Percentiles rank a stretch among this genome's conserved stretches.
These are phyloP conservation scores for Condylostoma magnum DNA, from an alignment of 169 alveolate species.

Conservation along the genomic window DNA sequence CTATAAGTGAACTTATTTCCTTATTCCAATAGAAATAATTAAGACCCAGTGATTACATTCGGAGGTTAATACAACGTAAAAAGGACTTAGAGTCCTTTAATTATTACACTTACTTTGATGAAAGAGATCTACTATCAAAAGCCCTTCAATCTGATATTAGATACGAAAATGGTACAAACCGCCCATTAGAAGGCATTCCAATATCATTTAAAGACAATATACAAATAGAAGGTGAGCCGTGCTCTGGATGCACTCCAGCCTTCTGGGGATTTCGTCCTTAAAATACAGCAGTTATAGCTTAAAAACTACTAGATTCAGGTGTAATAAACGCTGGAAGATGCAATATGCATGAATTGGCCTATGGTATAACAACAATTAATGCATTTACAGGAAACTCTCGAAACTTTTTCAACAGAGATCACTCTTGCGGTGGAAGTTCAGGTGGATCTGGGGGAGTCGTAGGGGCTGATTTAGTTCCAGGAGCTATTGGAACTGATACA, in stretches of 20 bases:
- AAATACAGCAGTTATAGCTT: not conserved
- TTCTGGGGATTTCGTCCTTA: not conserved
- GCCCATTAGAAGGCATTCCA: conserved; percentile 32
- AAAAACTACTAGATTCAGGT: not conserved
- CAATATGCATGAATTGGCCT: conserved; percentile 29
- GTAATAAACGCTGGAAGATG: conserved; percentile 10
- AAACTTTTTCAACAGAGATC: conserved; percentile 9
- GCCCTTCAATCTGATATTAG: not conserved
- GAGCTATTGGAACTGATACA: conserved; percentile 41
- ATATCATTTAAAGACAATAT: conserved; percentile 29
- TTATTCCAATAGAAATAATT: too few relatives aligned
- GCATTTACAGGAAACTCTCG: not conserved
- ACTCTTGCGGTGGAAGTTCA: conserved; percentile 30
- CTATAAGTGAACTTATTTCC: too few relatives aligned
- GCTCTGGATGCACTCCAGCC: conserved; percentile 27
- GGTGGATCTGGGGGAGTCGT: conserved; percentile 45
- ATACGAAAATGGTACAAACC: not conserved
- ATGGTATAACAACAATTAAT: conserved; percentile 21
- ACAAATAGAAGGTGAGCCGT: not conserved
- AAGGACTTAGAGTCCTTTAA: not conserved
- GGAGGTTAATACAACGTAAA: not conserved
- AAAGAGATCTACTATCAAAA: not conserved
- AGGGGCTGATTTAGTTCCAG: conserved; percentile 23
- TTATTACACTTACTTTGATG: conserved; percentile 6
- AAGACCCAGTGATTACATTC: too few relatives aligned